Evolutionary conservation across 257 asterid species (phyloP).

Genomic region (Mentha longifolia): DNA sequence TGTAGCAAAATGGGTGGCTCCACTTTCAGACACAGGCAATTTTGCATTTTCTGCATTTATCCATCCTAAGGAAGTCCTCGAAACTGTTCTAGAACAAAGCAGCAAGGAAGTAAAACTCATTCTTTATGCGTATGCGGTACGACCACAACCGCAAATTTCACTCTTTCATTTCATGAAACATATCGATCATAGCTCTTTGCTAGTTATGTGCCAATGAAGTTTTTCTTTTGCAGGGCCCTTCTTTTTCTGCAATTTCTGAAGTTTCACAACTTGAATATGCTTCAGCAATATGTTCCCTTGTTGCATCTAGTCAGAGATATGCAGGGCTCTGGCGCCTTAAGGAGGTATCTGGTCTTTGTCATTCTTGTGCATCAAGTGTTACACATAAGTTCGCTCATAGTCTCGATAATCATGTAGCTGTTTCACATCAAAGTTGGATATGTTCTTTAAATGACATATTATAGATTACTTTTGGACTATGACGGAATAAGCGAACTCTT

Average conservation of each 20-base stretch:
- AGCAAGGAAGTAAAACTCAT: constrained; percentile 61
- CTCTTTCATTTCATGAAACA: constrained; percentile 27
- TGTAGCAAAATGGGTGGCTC: constrained; percentile 86
- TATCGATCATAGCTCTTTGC: constrained; percentile 15
- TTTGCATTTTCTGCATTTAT: constrained; percentile 84
- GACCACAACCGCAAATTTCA: constrained; percentile 30
- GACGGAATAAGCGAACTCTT: neutral
- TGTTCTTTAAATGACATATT: constrained; percentile 8
- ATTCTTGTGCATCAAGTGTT: constrained; percentile 10
- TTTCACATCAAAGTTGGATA: constrained; percentile 2
- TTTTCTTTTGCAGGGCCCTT: constrained; percentile 68
- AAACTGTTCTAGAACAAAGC: constrained; percentile 84
- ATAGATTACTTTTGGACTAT: constrained; percentile 15
- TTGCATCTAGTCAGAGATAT: constrained; percentile 76
- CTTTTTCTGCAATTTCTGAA: constrained; percentile 51
- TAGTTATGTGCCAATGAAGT: constrained; percentile 24
- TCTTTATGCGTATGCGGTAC: constrained; percentile 71
- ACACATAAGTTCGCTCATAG: neutral
- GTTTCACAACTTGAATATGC: constrained; percentile 45
- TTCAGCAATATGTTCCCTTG: constrained; percentile 72
- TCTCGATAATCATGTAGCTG: neutral
- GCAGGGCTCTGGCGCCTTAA: constrained; percentile 90
- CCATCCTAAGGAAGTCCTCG: constrained; percentile 75
- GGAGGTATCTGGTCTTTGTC: constrained; percentile 53
- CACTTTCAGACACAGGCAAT: constrained; percentile 71